phyloP scores from a whole-genome alignment of 768 basidiomycete species.

The Leucocoprinus birnbaumii region DNA sequence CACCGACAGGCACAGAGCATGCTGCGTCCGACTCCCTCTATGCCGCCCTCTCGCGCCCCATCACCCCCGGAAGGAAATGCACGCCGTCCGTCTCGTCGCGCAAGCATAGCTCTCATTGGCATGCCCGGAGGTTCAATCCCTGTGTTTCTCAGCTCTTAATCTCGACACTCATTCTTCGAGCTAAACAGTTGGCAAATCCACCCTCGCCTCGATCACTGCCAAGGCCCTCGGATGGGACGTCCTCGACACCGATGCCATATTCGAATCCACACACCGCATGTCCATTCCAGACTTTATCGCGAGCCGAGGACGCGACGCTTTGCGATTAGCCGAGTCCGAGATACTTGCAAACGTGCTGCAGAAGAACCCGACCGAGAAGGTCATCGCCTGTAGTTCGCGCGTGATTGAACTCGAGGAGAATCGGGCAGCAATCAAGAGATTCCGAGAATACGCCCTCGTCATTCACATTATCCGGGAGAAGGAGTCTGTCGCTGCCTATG shows the following conservation, averaged over 20 bases:
- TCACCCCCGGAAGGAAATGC: constrained; percentile 14
- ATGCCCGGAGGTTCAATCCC: constrained; percentile 59
- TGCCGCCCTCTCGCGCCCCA: constrained; percentile 8
- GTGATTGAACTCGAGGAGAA: constrained; percentile 69
- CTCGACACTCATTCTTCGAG: not conserved
- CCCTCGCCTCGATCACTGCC: constrained; percentile 64
- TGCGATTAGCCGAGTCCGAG: constrained; percentile 66
- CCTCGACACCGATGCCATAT: constrained; percentile 66
- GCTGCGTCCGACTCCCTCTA: constrained; percentile 3
- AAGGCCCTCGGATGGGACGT: constrained; percentile 51
- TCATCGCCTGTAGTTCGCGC: constrained; percentile 76
- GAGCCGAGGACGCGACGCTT: constrained; percentile 63
- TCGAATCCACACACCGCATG: constrained; percentile 45
- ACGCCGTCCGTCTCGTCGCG: constrained; percentile 16
- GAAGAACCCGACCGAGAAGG: constrained; percentile 44
- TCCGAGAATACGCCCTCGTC: constrained; percentile 52
- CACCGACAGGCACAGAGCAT: constrained; percentile 5
- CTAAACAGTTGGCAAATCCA: constrained; percentile 62
- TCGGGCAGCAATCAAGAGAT: constrained; percentile 52
- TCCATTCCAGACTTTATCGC: constrained; percentile 57
- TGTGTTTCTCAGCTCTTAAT: not conserved
- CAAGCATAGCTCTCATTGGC: constrained; percentile 60
- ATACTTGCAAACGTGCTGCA: constrained; percentile 54
- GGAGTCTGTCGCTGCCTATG: constrained; percentile 64
- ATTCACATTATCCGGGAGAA: constrained; percentile 74